These are phyloP conservation scores for Auricularia sp. DNA, from an alignment of 768 basidiomycete genomes.

Conservation along the genomic window DNA sequence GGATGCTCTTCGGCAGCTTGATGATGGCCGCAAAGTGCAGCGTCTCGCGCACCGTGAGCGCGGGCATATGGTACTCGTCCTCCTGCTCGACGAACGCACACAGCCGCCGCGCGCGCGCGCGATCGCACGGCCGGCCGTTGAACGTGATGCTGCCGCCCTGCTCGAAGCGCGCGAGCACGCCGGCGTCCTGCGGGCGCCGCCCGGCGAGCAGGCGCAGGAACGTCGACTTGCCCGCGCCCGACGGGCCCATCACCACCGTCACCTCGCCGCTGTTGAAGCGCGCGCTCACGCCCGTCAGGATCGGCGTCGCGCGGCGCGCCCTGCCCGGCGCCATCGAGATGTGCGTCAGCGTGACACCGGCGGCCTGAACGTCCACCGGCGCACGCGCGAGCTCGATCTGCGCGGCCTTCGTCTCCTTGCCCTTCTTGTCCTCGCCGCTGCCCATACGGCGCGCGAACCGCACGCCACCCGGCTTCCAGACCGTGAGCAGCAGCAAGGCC, in stretches of 20 bases:
- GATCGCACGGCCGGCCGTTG: slow-evolving; percentile 17
- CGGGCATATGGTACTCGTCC: slow-evolving; percentile 30
- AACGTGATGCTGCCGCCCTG: slow-evolving; percentile 21
- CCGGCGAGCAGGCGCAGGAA: slow-evolving; percentile 28
- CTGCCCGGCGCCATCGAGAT: slow-evolving; percentile 5
- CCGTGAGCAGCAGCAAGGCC: slow-evolving; percentile 14
- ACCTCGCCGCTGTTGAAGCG: slow-evolving; percentile 27
- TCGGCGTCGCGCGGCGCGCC: slow-evolving; percentile 16
- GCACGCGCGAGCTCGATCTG: slow-evolving; percentile 21
- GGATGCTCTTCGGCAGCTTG: slow-evolving; percentile 25
- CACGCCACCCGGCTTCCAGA: slow-evolving; percentile 23
- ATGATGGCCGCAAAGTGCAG: slow-evolving; percentile 32
- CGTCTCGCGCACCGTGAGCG: slow-evolving; percentile 26
- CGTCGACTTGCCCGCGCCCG: slow-evolving; percentile 24
- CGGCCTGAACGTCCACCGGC: slow-evolving; percentile 23
- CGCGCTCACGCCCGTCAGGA: slow-evolving; percentile 24
- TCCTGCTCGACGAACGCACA: slow-evolving; percentile 32
- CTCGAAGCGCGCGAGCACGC: slow-evolving; percentile 23
- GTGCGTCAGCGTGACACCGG: slow-evolving; percentile 8
- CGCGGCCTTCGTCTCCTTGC: slow-evolving; percentile 12
- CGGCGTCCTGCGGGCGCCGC: slow-evolving; percentile 18
- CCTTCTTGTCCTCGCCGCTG: not conserved
- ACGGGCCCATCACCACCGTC: slow-evolving; percentile 24
- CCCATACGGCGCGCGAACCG: slow-evolving; percentile 23
- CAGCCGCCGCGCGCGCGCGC: slow-evolving; percentile 8